A percentile compares a stretch with the other conserved stretches of the same genome.
Conservation (phyloP, 768 basidiomycete species). For the Suillus placidus region DNA sequence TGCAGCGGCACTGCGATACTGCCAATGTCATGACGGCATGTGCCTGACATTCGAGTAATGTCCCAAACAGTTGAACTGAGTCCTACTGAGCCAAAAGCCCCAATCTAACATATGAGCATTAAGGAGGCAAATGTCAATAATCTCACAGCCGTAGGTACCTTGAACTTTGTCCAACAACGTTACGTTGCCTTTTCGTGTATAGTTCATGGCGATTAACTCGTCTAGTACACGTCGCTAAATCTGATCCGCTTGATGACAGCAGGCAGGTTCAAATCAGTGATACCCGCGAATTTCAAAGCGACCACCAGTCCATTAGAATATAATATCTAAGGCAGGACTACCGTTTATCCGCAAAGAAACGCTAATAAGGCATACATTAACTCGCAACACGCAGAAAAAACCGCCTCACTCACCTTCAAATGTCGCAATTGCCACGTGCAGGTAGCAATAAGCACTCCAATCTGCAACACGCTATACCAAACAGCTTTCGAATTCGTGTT, state of each 20-base stretch:
- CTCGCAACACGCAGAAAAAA: constrained; percentile 12
- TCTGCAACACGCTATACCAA: constrained; percentile 92
- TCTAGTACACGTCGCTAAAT: not conserved
- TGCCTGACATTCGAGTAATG: not conserved
- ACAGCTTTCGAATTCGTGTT: constrained; percentile 88
- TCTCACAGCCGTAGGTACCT: not conserved
- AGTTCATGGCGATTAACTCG: not conserved
- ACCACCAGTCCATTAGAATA: not conserved
- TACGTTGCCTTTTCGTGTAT: not conserved
- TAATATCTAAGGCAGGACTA: constrained; percentile 20
- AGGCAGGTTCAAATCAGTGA: not conserved
- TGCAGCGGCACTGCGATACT: no score
- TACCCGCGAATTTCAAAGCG: not conserved
- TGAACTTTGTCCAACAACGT: not conserved
- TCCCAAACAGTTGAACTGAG: not conserved
- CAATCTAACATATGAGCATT: not conserved
- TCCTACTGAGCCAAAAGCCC: no score
- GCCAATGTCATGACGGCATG: not conserved
- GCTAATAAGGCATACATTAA: constrained; percentile 40
- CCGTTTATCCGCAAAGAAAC: constrained; percentile 87
- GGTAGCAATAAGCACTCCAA: constrained; percentile 78
- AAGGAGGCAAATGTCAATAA: not conserved
- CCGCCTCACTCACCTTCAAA: constrained; percentile 66
- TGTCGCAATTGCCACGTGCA: constrained; percentile 94
- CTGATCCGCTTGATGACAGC: not conserved